Percentiles rank a stretch among this genome's conserved stretches.
These are phyloP conservation scores for Aeminium ludgeri DNA, from an alignment of 495 filamentous ascomycete genomes.

Conservation along the genomic window DNA sequence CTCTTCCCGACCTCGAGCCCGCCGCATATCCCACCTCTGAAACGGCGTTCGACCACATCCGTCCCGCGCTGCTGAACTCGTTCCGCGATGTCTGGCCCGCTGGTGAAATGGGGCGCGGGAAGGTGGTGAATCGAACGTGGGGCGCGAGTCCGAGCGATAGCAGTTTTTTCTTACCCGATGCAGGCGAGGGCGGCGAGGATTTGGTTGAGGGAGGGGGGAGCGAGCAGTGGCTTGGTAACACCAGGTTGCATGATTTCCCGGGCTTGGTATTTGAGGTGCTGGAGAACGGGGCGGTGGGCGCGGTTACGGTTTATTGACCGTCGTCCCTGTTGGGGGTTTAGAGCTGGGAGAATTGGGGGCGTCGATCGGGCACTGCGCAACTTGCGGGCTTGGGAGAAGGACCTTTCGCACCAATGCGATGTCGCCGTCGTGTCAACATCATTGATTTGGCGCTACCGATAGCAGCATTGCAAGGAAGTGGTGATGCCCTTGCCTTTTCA, in stretches of 20 bases:
- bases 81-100: conserved; percentile 68
- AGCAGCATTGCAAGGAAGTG: no score
- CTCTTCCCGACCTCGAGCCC: conserved; percentile 27
- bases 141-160: conserved; percentile 47
- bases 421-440: no score
- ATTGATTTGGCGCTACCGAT: no score
- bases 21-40: conserved; percentile 46
- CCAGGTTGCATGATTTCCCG: conserved; percentile 83
- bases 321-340: no score
- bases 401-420: no score
- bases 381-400: no score
- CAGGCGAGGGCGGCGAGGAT: conserved; percentile 81
- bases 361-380: no score
- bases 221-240: conserved; percentile 41
- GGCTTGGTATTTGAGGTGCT: conserved; percentile 89
- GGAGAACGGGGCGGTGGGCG: conserved; percentile 79
- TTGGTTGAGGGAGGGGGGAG: conserved; percentile 18
- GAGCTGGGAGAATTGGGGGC: background rate
- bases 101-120: conserved; percentile 83
- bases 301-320: conserved; percentile 42
- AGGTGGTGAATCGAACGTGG: conserved; percentile 74
- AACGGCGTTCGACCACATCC: conserved; percentile 42
- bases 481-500: no score
- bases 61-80: conserved; percentile 45
- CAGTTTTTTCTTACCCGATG: conserved; percentile 13